phyloP scores from a whole-genome alignment of 139 green algal genomes.

The Microglena sp. region DNA sequence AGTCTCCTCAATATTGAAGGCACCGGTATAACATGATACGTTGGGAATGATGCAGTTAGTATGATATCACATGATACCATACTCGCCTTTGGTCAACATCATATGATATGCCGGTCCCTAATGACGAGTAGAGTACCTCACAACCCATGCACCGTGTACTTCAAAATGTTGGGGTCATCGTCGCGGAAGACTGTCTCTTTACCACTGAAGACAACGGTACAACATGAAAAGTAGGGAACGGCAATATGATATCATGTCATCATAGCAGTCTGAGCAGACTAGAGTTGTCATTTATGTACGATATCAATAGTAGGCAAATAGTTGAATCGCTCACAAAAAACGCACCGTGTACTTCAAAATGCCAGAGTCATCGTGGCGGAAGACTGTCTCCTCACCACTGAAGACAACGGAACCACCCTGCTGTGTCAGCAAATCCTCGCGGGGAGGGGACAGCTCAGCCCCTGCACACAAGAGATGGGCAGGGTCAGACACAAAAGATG shows the following conservation, averaged over 20 bases:
- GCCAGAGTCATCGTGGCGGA: slow-evolving; percentile 34
- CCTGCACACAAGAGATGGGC: slow-evolving; percentile 28
- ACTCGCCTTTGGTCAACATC: no score
- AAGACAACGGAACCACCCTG: slow-evolving; percentile 66
- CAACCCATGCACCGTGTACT: slow-evolving; percentile 14
- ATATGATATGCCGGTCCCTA: no score
- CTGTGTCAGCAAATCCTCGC: slow-evolving; percentile 53
- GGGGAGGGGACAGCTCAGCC: slow-evolving; percentile 43
- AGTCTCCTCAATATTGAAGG: no score
- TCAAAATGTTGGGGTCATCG: slow-evolving; percentile 44
- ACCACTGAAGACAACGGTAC: slow-evolving; percentile 44
- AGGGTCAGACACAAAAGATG: no score
- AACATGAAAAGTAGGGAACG: neutral
- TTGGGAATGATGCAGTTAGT: no score
- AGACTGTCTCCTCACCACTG: slow-evolving; percentile 33
- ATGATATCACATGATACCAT: no score
- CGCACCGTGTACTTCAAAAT: slow-evolving; percentile 2
- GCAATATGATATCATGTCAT: neutral
- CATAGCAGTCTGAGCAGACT: neutral
- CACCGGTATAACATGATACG: no score
- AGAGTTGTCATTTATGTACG: neutral
- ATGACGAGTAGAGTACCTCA: no score
- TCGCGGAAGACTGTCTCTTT: slow-evolving; percentile 30
- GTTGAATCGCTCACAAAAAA: no score
- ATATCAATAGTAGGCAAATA: no score